phyloP scores from a whole-genome alignment of 2,329 filamentous ascomycete species.

The Cercospora janseana region DNA sequence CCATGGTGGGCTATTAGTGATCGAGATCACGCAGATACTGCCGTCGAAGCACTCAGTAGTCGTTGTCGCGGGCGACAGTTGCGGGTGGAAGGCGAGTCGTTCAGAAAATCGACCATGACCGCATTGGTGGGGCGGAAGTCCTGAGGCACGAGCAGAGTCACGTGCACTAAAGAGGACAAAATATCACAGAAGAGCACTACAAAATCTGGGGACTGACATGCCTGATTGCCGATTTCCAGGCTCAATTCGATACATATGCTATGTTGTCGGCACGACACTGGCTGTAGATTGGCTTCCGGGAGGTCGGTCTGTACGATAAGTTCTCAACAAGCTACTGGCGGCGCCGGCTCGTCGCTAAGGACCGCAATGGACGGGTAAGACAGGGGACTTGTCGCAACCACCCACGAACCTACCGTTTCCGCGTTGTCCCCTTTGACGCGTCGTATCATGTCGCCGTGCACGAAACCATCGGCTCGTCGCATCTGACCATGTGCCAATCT shows the following conservation, averaged over 20 bases:
- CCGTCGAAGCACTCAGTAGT: slow-evolving; percentile 1
- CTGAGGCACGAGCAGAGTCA: background rate
- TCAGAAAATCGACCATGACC: slow-evolving; percentile 2
- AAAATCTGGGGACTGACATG: too few species aligned
- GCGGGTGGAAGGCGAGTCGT: background rate
- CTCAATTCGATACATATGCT: slow-evolving; percentile 6
- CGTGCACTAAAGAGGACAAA: background rate
- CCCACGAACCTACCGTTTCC: background rate
- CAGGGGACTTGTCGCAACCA: background rate
- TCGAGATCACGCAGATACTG: background rate
- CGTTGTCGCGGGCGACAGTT: background rate
- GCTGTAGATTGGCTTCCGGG: background rate
- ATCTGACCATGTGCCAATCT: background rate
- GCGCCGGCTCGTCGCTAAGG: slow-evolving; percentile 12
- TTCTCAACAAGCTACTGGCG: slow-evolving; percentile 11
- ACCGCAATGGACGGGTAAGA: slow-evolving; percentile 6
- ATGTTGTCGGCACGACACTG: slow-evolving; percentile 9
- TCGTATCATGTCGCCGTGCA: too few species aligned
- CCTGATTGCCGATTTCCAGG: background rate
- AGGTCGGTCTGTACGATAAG: background rate
- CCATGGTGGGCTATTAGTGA: slow-evolving; percentile 56
- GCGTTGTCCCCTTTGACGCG: too few species aligned
- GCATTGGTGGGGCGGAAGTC: slow-evolving; percentile 2
- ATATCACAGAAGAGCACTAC: too few species aligned
- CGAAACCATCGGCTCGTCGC: slow-evolving; percentile 7